A percentile compares a stretch with the other conserved stretches of the same genome.
Conservation (phyloP, 495 filamentous ascomycete genomes). For the Penicillium mononematosum region DNA sequence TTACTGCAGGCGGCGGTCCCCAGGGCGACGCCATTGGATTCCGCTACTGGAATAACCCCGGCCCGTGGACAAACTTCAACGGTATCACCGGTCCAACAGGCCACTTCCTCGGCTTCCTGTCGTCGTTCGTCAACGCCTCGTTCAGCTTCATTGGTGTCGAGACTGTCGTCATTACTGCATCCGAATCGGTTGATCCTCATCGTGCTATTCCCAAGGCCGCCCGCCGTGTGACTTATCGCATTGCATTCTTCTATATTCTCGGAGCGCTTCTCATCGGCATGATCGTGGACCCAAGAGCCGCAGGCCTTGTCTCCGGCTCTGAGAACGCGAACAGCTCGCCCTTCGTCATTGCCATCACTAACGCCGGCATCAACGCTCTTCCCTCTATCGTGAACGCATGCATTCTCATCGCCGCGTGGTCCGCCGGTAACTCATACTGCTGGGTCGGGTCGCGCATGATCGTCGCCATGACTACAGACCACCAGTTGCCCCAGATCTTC, state of each 20-base stretch:
- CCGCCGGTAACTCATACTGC: slow-evolving; percentile 60
- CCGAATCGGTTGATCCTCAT: slow-evolving; percentile 77
- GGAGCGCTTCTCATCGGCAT: slow-evolving; percentile 57
- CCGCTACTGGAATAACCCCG: slow-evolving; percentile 60
- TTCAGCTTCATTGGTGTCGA: slow-evolving; percentile 63
- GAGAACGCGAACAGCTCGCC: slow-evolving; percentile 48
- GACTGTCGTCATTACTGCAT: slow-evolving; percentile 74
- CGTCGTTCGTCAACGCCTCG: slow-evolving; percentile 47
- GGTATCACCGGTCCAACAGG: slow-evolving; percentile 37
- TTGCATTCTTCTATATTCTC: slow-evolving; percentile 75
- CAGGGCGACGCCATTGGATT: slow-evolving; percentile 65
- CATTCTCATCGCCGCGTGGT: slow-evolving; percentile 65
- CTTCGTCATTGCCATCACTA: slow-evolving; percentile 58
- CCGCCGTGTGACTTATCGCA: slow-evolving; percentile 82
- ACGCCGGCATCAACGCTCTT: slow-evolving; percentile 64
- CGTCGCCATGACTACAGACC: slow-evolving; percentile 38
- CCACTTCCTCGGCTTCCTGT: slow-evolving; percentile 47
- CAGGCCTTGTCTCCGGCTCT: slow-evolving; percentile 51
- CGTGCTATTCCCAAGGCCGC: slow-evolving; percentile 75
- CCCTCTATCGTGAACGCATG: slow-evolving; percentile 76
- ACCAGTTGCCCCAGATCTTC: slow-evolving; percentile 36
- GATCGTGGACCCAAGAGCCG: slow-evolving; percentile 46
- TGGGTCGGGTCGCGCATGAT: slow-evolving; percentile 42
- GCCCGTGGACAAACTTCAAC: slow-evolving; percentile 40
- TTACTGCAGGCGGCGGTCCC: slow-evolving; percentile 65